A percentile compares a stretch with the other conserved stretches of the same genome.
phyloP scores from a whole-genome alignment of 768 basidiomycete species.

The Leccinum imitatum region DNA sequence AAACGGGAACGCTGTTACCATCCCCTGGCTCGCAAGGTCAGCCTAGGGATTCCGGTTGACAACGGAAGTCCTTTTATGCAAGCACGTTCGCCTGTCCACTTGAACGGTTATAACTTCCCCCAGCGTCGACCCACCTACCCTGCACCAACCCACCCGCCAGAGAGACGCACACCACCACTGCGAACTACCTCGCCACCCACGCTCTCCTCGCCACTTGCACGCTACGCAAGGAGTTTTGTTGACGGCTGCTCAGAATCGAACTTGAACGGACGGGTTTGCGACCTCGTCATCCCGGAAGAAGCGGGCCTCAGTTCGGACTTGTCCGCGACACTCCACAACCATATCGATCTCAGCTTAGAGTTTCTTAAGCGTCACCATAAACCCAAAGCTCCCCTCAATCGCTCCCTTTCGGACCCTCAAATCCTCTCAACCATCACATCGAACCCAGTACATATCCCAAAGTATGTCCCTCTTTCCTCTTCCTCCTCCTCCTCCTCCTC shows the following conservation, averaged over 20 bases:
- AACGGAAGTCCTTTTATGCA: constrained; percentile 28
- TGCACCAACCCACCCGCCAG: constrained; percentile 1
- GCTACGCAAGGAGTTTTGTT: constrained; percentile 6
- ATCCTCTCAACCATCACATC: constrained; percentile 65
- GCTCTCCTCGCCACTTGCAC: constrained; percentile 26
- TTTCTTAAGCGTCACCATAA: constrained; percentile 65
- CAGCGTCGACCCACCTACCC: constrained; percentile 21
- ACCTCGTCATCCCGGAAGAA: constrained; percentile 33
- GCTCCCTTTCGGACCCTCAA: constrained; percentile 50
- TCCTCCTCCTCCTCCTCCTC: constrained; percentile 8
- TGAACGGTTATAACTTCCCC: constrained; percentile 19
- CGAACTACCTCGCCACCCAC: constrained; percentile 10
- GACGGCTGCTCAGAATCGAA: constrained; percentile 11
- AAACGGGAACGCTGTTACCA: constrained; percentile 10
- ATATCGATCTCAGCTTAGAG: constrained; percentile 38
- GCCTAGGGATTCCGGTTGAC: constrained; percentile 12
- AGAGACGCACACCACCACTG: constrained; percentile 4
- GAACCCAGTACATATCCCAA: constrained; percentile 55
- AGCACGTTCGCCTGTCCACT: constrained; percentile 34
- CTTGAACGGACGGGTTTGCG: constrained; percentile 24
- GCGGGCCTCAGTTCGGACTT: constrained; percentile 31
- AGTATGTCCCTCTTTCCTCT: constrained; percentile 23
- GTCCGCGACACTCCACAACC: constrained; percentile 32
- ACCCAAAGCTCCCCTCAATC: constrained; percentile 43
- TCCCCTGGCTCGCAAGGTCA: constrained; percentile 11